phyloP scores from a whole-genome alignment of 2,329 filamentous ascomycete genomes.

The Verticillium longisporum region DNA sequence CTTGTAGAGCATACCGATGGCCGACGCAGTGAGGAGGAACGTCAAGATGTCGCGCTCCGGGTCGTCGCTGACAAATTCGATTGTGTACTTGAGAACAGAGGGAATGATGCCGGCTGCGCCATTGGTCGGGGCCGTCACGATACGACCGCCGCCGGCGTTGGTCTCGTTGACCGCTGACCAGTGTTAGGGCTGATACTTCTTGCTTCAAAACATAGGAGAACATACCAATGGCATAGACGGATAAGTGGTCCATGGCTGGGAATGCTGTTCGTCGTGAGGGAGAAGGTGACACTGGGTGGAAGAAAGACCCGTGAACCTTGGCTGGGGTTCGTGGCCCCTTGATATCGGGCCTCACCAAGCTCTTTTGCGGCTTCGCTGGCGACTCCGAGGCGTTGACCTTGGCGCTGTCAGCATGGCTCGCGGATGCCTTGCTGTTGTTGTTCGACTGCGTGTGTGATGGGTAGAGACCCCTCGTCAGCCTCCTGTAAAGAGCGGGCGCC shows the following conservation, averaged over 20 bases:
- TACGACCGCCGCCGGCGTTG: slow-evolving; percentile 42
- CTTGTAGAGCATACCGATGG: slow-evolving; percentile 47
- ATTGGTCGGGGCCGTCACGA: slow-evolving; percentile 45
- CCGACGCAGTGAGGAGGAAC: slow-evolving; percentile 40
- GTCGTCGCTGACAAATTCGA: slow-evolving; percentile 44
- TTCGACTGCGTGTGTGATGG: slow-evolving; percentile 22
- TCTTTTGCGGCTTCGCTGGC: background rate
- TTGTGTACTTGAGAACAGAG: slow-evolving; percentile 40
- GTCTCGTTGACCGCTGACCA: slow-evolving; percentile 37
- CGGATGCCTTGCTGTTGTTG: slow-evolving; percentile 5
- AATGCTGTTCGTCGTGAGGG: slow-evolving; percentile 38
- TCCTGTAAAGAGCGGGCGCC: slow-evolving; percentile 36
- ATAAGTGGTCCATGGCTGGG: slow-evolving; percentile 42
- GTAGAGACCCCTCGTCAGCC: slow-evolving; percentile 39
- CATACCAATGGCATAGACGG: slow-evolving; percentile 38
- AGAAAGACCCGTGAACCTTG: slow-evolving; percentile 34
- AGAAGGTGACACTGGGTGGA: slow-evolving; percentile 38
- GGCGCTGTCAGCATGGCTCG: background rate
- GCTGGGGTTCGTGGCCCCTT: slow-evolving; percentile 26
- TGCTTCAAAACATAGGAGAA: background rate
- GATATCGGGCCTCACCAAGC: background rate
- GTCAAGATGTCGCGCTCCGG: slow-evolving; percentile 40
- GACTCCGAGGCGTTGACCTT: slow-evolving; percentile 1
- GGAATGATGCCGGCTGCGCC: slow-evolving; percentile 45
- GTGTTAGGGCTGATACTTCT: background rate